Evolutionary conservation across 495 filamentous ascomycete species (phyloP), one percentile per base, ranked within the genome.

Genomic region (Penicillium manginii): DNA sequence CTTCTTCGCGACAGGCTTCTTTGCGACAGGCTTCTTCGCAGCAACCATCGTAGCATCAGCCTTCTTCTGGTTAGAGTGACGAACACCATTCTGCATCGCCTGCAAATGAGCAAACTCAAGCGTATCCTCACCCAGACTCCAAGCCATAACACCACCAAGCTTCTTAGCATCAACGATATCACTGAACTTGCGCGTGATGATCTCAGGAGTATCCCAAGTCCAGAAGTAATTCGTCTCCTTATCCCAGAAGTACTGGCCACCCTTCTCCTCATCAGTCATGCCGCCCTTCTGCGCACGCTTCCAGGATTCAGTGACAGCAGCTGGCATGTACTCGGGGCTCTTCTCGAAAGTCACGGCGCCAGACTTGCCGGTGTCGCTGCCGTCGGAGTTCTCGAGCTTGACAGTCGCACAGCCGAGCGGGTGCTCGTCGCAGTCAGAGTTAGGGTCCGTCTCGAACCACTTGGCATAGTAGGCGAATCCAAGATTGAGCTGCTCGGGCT

Each of bases 391-490:
- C 69, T 92, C 89, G 57, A 91, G 78, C 33, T 78, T 61, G 11
- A 79, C 81, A 0, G 86, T 84, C 12, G 80, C 75, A 64, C 88
- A 92, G 11, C 87, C 87, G 26, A 91, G 68, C 0, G 85, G 81
- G 4, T 80, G 37, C 8, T 61, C 67, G 2, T 72, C 65, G 40
- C 79, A 83, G 45, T 70, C 74, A 5, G 71, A 69, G 2, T 79
- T 67, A 18, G 81, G 77, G 57, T 83, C 77, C 0, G 85, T 88
- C 53, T 74, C 82, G 71, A 90, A 91, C 75, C 84, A 91, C 67
- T 91, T 91, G 14, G 82, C 79, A 64, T 91, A 91, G 67, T 85
- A 91, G 7, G 88, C 88, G 58, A 92, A 85, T 0, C 89, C 89
- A 4, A 92, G 79, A 71, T 91, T 91, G 26, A 88, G 66, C 60